phyloP scores from a whole-genome alignment of 768 basidiomycete genomes.

The Russula foetens region DNA sequence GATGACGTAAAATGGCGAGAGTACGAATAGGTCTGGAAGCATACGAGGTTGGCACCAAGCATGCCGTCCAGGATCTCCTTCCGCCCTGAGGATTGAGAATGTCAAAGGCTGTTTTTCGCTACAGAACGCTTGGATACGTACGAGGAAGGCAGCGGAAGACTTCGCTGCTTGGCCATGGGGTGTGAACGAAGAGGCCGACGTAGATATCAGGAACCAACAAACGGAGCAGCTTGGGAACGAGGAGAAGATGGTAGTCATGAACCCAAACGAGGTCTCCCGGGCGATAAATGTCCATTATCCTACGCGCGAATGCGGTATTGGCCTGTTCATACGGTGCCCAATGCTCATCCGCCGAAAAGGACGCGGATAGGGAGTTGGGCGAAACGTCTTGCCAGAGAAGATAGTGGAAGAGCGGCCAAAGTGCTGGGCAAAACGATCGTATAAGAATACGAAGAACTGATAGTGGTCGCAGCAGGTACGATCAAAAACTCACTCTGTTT shows the following conservation, averaged over 20 bases:
- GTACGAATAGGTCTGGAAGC: constrained; percentile 97
- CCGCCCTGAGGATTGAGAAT: constrained; percentile 40
- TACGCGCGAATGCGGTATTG: constrained; percentile 75
- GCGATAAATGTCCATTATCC: constrained; percentile 64
- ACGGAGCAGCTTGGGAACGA: constrained; percentile 81
- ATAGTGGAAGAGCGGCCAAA: constrained; percentile 99
- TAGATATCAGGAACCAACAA: constrained; percentile 58
- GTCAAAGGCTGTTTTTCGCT: background rate
- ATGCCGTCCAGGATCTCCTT: constrained; percentile 96
- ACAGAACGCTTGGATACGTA: constrained; percentile 32
- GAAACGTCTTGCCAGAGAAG: constrained; percentile 92
- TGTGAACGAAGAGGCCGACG: constrained; percentile 93
- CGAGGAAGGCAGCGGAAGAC: constrained; percentile 91
- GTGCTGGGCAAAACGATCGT: constrained; percentile 39
- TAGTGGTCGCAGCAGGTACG: background rate
- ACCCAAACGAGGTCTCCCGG: constrained; percentile 78
- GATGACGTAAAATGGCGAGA: constrained; percentile 91
- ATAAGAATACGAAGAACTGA: background rate
- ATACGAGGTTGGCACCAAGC: constrained; percentile 93
- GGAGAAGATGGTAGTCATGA: constrained; percentile 92
- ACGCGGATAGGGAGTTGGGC: constrained; percentile 72
- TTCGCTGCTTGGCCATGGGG: constrained; percentile 95
- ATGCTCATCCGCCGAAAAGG: constrained; percentile 57
- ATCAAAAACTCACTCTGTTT: constrained; percentile 70
- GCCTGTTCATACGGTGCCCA: constrained; percentile 78